Base-by-base conservation (phyloP, 2,329 filamentous ascomycete genomes). In the Acephala macrosclerotiorum region DNA sequence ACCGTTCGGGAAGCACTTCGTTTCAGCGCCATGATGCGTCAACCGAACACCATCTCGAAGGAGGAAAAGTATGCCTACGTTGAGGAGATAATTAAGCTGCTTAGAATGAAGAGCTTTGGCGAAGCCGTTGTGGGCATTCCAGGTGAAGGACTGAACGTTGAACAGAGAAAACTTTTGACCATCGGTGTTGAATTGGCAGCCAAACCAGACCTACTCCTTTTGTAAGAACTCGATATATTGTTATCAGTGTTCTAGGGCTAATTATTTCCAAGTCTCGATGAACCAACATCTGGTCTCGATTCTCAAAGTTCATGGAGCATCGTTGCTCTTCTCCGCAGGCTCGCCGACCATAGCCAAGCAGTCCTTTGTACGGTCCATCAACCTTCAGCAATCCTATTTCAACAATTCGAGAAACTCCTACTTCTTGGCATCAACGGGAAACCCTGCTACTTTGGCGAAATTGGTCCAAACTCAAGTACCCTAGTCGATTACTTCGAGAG, bases 311-410 rank as follows among this genome's bases (percentile, higher is more conserved):
- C 93, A 1, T 97, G 92, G 92, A 91, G 92, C 68, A 97, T 97
- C 75, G 84, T 93, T 49, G 89, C 93, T 76, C 85, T 97, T 18
- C 85, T 97, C 40, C 90, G 95, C 79, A 97, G 95, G 79, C 84
- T 97, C 49, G 92, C 93, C 72, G 91, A 94, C 77, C 90, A 88
- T 70, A 94, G 94, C 18, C 92, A 96, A 77, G 93, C 94, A 56
- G 92, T 97, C 77, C 87, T 97, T 18, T 97, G 94, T 80, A 97
- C 94, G 2, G 97, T 97, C 67, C 94, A 97, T 76, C 94, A 97
- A 79, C 94, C 94, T 9, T 96, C 92, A 11, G 93, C 93, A 38
- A 93, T 96, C 85, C 84, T 97, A 63, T 97, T 97, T 83, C 92
- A 96, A 78, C 90, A 91, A 63, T 97, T 96, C 76, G 91, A 95